Base-by-base conservation (phyloP, 2,329 filamentous ascomycete species). In the Lojkania enalia region DNA sequence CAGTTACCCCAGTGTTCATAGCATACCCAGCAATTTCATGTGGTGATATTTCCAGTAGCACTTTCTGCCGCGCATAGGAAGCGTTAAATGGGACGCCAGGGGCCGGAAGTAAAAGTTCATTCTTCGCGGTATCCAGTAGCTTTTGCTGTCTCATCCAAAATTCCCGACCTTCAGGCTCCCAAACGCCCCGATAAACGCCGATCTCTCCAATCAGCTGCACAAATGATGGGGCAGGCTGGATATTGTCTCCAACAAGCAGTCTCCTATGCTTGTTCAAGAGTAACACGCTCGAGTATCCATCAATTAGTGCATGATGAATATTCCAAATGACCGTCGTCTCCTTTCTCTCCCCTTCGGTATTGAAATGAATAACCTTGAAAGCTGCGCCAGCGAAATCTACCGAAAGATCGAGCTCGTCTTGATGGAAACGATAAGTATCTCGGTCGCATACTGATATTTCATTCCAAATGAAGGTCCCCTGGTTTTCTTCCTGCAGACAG, bases 1-100 rank as follows among this genome's bases (percentile, higher is more conserved):
- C 42, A 0, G 77, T 80, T n/a, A 79, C 62, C 47, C 69, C 61
- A 5, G 49, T 35, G 45, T 65, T 59, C 7, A 67, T 36, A 35
- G 63, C 60, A n/a, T n/a, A n/a, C n/a, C n/a, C n/a, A 12, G 54
- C 40, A n/a, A 64, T 48, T 9, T 27, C 25, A n/a, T n/a, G n/a
- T n/a, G n/a, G n/a, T n/a, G n/a, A n/a, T 7, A 27, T 27, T n/a
- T 7, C 7, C 9, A 27, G 25, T 9, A n/a, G 7, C 9, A 27
- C 25, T n/a, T 27, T n/a, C 7, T 27, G 9, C 7, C 25, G 25
- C 25, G n/a, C 7, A 7, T 9, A n/a, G 9, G 25, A 27, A 7
- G 25, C n/a, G 9, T 7, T 9, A 7, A 27, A n/a, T 7, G 25
- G 9, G 7, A n/a, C 9, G 9, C n/a, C n/a, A 9, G 25, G 25